Evolutionary conservation across 2,329 filamentous ascomycete species (phyloP).

Genomic region (Annulohypoxylon truncatum): DNA sequence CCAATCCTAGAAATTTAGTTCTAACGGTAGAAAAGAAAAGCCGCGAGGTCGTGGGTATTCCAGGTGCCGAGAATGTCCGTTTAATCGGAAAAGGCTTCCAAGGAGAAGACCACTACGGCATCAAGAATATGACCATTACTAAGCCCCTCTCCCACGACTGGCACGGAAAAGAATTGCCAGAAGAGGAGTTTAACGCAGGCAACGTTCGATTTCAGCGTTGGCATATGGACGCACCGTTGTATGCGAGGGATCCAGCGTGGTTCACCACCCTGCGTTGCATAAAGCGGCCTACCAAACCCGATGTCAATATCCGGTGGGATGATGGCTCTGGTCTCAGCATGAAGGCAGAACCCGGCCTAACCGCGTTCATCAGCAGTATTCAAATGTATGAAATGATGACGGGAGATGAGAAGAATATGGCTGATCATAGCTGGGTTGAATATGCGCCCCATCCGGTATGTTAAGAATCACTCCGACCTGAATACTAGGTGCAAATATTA

Average conservation of each 20-base stretch:
- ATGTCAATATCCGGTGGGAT: constrained; percentile 56
- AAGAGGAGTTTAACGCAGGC: constrained; percentile 54
- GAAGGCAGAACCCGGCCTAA: constrained; percentile 56
- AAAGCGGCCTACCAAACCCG: constrained; percentile 52
- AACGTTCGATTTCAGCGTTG: constrained; percentile 60
- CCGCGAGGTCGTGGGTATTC: constrained; percentile 53
- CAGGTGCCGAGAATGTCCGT: constrained; percentile 57
- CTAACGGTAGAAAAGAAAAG: constrained; percentile 39
- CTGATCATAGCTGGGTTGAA: constrained; percentile 59
- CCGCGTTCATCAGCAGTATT: constrained; percentile 57
- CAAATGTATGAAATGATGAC: constrained; percentile 57
- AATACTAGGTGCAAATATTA: not conserved
- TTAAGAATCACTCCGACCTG: not conserved
- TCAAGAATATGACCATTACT: constrained; percentile 52
- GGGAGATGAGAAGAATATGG: constrained; percentile 54
- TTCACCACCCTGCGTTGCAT: constrained; percentile 57
- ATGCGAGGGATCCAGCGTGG: constrained; percentile 55
- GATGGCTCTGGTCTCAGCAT: constrained; percentile 57
- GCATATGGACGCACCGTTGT: constrained; percentile 62
- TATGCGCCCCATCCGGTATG: constrained; percentile 56
- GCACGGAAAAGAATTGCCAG: constrained; percentile 50
- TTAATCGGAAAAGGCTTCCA: constrained; percentile 60
- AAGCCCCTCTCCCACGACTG: constrained; percentile 52
- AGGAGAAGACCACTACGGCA: constrained; percentile 57
- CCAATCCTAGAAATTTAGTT: not conserved